Evolutionary conservation across 768 basidiomycete genomes (phyloP).

Genomic region (Mycena leptocephala): DNA sequence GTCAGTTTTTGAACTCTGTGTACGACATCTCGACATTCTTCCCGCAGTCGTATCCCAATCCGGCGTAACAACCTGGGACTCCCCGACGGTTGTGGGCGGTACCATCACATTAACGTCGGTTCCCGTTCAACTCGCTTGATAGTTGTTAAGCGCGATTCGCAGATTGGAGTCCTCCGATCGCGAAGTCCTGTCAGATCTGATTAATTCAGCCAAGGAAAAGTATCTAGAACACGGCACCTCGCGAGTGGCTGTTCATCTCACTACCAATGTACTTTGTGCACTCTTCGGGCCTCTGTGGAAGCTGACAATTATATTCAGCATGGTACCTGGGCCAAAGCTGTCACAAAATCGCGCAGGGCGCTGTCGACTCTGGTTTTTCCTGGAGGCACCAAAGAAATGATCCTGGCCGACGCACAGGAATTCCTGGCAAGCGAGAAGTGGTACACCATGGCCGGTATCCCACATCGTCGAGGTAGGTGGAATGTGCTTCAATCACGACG

Average conservation of each 20-base stretch:
- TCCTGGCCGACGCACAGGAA: conserved; percentile 27
- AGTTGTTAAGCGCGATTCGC: background rate
- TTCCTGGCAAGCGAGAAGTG: conserved; percentile 33
- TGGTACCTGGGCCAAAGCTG: conserved; percentile 24
- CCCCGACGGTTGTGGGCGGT: background rate
- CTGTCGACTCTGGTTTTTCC: conserved; percentile 32
- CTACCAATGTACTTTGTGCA: conserved; percentile 25
- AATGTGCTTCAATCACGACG: no score
- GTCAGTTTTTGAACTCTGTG: background rate
- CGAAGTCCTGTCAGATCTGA: no score
- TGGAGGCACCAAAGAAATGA: conserved; percentile 18
- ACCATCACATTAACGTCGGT: conserved; percentile 20
- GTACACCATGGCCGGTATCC: conserved; percentile 35
- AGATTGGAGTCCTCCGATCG: conserved; percentile 24
- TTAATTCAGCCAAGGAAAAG: background rate
- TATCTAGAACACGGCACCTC: conserved; percentile 9
- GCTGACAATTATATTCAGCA: background rate
- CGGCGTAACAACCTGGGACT: conserved; percentile 9
- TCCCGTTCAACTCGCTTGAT: background rate
- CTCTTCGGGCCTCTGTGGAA: no score
- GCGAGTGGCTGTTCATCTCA: conserved; percentile 13
- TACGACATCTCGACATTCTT: no score
- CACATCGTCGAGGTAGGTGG: conserved; percentile 29
- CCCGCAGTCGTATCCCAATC: conserved; percentile 4
- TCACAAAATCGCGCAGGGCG: conserved; percentile 27